Conservation (phyloP, 441 rosid genomes). For the Gossypium gossypioides region DNA sequence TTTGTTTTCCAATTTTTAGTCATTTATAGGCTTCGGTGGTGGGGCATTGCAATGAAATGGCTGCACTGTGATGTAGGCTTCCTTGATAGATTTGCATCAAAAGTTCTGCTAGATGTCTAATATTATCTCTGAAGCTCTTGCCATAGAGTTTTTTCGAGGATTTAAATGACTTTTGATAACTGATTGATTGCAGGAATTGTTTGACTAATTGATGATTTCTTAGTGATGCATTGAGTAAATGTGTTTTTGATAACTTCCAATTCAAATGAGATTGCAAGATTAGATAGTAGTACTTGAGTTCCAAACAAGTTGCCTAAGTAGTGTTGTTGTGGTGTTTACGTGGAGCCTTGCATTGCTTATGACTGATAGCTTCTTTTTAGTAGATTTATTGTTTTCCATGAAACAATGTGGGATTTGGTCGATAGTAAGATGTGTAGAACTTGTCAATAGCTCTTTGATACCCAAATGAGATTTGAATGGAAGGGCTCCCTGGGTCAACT, state of each 20-base stretch:
- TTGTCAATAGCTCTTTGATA: not conserved
- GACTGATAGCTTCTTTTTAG: not conserved
- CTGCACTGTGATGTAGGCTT: not conserved
- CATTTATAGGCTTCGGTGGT: not conserved
- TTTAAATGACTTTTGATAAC: not conserved
- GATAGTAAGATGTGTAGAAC: not conserved
- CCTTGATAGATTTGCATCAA: not conserved
- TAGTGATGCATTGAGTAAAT: not conserved
- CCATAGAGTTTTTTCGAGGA: not conserved
- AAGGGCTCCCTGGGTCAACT: not conserved
- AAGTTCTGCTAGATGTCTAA: not conserved
- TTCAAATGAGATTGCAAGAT: not conserved
- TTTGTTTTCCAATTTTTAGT: not conserved
- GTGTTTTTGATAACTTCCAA: not conserved
- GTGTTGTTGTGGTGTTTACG: not conserved
- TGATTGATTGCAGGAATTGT: not conserved
- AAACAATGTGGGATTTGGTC: not conserved
- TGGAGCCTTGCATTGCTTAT: not conserved
- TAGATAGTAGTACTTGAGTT: not conserved
- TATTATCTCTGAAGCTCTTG: not conserved
- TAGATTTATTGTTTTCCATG: not conserved
- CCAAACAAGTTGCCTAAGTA: not conserved
- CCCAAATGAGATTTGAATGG: not conserved
- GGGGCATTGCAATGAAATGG: not conserved
- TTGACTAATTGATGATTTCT: not conserved